A percentile compares a stretch with the other conserved stretches of the same genome.
Conservation (phyloP, 345 rosid genomes). For the Anastatica hierochuntica region DNA sequence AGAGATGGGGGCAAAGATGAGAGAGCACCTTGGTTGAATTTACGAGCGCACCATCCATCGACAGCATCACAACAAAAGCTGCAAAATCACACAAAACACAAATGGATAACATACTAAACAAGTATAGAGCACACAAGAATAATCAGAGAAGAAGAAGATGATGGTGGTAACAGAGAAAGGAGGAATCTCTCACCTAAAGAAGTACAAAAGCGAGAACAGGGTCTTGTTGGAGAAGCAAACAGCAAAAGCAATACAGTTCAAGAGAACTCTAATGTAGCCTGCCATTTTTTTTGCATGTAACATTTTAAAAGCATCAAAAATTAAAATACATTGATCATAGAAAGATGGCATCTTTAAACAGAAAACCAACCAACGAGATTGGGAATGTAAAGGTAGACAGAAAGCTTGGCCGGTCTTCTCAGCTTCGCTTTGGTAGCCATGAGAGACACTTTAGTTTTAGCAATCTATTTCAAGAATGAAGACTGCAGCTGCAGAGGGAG, state of each 20-base stretch:
- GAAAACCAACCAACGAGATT: constrained; percentile 79
- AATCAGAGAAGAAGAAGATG: not conserved
- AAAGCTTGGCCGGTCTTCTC: constrained; percentile 42
- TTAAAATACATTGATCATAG: too few relatives aligned
- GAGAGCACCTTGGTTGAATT: constrained; percentile 85
- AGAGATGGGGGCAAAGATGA: too few relatives aligned
- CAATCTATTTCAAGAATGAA: not conserved
- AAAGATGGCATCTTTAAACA: too few relatives aligned
- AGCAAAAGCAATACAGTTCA: constrained; percentile 82
- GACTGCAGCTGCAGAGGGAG: too few relatives aligned
- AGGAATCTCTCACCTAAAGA: constrained; percentile 40
- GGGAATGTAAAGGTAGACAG: constrained; percentile 85
- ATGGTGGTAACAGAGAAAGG: not conserved
- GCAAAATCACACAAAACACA: constrained; percentile 22
- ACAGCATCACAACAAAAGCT: constrained; percentile 96
- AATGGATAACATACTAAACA: constrained; percentile 1
- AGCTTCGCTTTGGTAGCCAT: constrained; percentile 51
- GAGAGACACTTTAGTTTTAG: constrained; percentile 11
- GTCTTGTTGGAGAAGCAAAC: constrained; percentile 71
- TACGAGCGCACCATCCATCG: constrained; percentile 99
- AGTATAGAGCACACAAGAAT: not conserved
- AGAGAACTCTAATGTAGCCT: constrained; percentile 69
- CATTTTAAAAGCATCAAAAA: constrained; percentile 23
- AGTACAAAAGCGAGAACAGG: constrained; percentile 67
- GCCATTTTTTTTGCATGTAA: too few relatives aligned